A percentile compares a stretch with the other conserved stretches of the same genome.
Evolutionary conservation across 23 red algal genomes (phyloP).

Genomic region (Agarophyton chilense): DNA sequence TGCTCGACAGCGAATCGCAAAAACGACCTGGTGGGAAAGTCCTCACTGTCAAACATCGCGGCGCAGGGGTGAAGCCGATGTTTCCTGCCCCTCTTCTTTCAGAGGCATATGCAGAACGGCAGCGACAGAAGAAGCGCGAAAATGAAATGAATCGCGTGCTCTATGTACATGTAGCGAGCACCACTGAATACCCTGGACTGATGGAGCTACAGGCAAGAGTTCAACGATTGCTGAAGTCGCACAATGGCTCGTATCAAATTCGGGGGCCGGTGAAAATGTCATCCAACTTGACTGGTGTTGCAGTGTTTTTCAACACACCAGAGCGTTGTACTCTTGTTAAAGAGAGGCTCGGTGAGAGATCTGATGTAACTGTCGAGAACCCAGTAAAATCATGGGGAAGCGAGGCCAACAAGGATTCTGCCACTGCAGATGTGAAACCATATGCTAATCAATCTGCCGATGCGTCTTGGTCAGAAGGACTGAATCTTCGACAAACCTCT

Average conservation of each 20-base stretch:
- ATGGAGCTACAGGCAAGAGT: conserved; percentile 11
- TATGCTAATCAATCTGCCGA: background rate
- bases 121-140: conserved; percentile 21
- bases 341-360: background rate
- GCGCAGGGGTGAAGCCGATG: conserved; percentile 50
- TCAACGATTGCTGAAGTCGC: background rate
- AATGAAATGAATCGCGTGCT: conserved; percentile 32
- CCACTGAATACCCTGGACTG: background rate
- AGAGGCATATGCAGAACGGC: conserved; percentile 7
- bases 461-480: background rate
- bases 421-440: background rate
- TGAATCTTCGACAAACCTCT: background rate
- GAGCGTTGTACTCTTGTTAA: conserved; percentile 25
- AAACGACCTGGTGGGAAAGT: background rate
- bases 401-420: background rate
- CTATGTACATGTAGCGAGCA: conserved; percentile 15
- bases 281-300: conserved; percentile 22
- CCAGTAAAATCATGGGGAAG: background rate
- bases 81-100: conserved; percentile 45
- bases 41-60: conserved; percentile 51
- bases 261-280: conserved; percentile 25
- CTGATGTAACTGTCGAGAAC: conserved; percentile 39
- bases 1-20: conserved; percentile 49
- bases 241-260: conserved; percentile 35
- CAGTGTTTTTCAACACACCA: conserved; percentile 41